Conservation (phyloP, 2,329 filamentous ascomycete species). For the Ophiostoma tasmaniense region DNA sequence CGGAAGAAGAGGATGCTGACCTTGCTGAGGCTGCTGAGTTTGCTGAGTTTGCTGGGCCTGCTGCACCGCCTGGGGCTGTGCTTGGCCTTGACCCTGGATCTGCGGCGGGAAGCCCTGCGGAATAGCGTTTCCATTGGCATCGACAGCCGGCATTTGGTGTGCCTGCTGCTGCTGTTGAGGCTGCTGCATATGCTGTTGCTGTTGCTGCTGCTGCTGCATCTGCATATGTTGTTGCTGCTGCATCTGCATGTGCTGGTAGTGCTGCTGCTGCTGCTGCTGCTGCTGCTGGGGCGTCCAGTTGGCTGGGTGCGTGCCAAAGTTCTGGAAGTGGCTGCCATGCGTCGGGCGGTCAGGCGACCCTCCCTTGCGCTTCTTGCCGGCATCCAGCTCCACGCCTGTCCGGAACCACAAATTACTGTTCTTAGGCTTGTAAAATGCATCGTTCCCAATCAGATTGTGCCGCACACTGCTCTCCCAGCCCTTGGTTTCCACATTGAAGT, state of each 20-base stretch:
- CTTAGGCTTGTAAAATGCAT: slow-evolving; percentile 52
- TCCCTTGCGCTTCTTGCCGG: slow-evolving; percentile 52
- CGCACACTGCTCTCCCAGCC: slow-evolving; percentile 60
- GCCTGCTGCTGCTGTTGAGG: slow-evolving; percentile 9
- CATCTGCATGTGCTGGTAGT: slow-evolving; percentile 4
- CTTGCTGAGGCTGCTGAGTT: slow-evolving; percentile 21
- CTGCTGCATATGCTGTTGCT: slow-evolving; percentile 8
- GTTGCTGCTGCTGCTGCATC: slow-evolving; percentile 8
- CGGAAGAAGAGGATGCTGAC: slow-evolving; percentile 1
- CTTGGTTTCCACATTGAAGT: slow-evolving; percentile 52
- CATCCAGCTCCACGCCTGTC: slow-evolving; percentile 50
- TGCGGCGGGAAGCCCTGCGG: slow-evolving; percentile 15
- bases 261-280: slow-evolving; percentile 9
- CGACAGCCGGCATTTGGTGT: not conserved
- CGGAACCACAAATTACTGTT: slow-evolving; percentile 49
- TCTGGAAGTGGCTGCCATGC: slow-evolving; percentile 16
- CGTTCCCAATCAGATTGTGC: slow-evolving; percentile 54
- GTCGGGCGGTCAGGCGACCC: slow-evolving; percentile 42
- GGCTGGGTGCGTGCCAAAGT: slow-evolving; percentile 4
- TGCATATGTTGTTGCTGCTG: slow-evolving; percentile 10
- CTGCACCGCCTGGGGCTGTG: slow-evolving; percentile 8
- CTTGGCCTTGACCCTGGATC: slow-evolving; percentile 6
- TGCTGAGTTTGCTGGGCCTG: slow-evolving; percentile 17
- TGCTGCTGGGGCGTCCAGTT: slow-evolving; percentile 7
- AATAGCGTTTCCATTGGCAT: slow-evolving; percentile 21